Evolutionary conservation across 352 stramenopile genomes (phyloP), one percentile per base, ranked within the genome.

Genomic region (Pythium insidiosum): DNA sequence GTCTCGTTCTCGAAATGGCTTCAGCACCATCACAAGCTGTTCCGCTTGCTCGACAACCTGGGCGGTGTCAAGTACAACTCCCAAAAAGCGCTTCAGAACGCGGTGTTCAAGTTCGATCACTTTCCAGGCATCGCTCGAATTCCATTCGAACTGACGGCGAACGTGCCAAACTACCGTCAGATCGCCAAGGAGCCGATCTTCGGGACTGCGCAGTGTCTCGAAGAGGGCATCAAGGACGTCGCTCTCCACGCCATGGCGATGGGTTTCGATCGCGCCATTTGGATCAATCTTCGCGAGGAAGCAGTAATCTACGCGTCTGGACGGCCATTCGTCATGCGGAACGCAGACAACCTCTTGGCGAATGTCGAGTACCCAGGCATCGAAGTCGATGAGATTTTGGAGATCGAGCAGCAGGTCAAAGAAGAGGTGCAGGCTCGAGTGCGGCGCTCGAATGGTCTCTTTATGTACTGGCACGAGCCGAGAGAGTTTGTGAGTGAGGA

Each of bases 221-320:
- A 93, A 47, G 55, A 68, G 28, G 81, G 81, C 2, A 84, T 94
- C 22, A 43, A 56, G 1, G 79, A 91, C 31, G 78, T 91, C 3
- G 55, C 89, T 15, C 35, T 65, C 13, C 51, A 84, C 46, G 29
- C 39, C 0, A 62, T 89, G 38, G 56, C 66, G 20, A 47, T 47
- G 3, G 60, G 75, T 16, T 84, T 80, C 25, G 75, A 81, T 28
- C 74, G 71, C 20, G 77, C 73, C 6, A 89, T 94, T 19, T 96
- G 84, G 84, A 90, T 94, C 54, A 96, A 96, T 38, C 55, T 96
- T 38, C 78, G 86, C 4, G 84, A 95, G 57, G 86, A 95, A 62
- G 83, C 83, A n/a, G 70, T 96, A 10, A 72, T 95, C n/a, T 96
- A 94, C 55, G 85, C 95, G 12, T 72, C 60, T 30, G 84, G 82